phyloP scores from a whole-genome alignment of 306 rosid species.

The Trifolium dubium region DNA sequence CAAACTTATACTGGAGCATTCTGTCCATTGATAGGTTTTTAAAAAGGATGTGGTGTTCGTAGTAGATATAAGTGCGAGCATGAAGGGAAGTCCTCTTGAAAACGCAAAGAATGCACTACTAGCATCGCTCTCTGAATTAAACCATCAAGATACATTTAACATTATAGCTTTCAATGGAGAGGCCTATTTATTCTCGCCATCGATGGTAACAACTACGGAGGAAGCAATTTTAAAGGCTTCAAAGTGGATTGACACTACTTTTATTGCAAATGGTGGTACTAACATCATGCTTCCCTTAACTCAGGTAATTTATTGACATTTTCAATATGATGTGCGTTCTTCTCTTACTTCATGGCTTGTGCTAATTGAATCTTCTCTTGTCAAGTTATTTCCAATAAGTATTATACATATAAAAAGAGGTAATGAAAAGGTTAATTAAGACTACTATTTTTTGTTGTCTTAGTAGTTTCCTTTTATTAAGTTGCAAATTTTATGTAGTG shows the following conservation, averaged over 20 bases:
- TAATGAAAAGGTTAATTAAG: background rate
- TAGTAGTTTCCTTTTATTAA: conserved; percentile 29
- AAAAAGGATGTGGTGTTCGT: conserved; percentile 78
- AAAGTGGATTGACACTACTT: conserved; percentile 60
- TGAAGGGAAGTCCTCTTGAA: conserved; percentile 82
- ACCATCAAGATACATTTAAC: conserved; percentile 75
- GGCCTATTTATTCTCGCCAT: conserved; percentile 58
- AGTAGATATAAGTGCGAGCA: conserved; percentile 85
- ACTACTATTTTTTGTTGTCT: conserved; percentile 5
- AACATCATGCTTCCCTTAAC: conserved; percentile 79
- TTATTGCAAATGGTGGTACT: conserved; percentile 74
- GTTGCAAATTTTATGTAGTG: background rate
- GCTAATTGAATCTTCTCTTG: background rate
- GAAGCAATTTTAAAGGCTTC: conserved; percentile 67
- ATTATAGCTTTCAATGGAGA: conserved; percentile 73
- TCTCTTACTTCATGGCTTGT: conserved; percentile 33
- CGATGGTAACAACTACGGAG: conserved; percentile 70
- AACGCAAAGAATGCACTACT: conserved; percentile 66
- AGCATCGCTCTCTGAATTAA: conserved; percentile 70
- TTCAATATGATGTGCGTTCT: conserved; percentile 30
- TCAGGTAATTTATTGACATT: conserved; percentile 55
- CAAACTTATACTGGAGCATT: conserved; percentile 11
- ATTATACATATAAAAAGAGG: conserved; percentile 26
- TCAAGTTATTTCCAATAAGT: background rate
- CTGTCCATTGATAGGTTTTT: conserved; percentile 62